phyloP scores from a whole-genome alignment of 768 basidiomycete species.

The Russula abietina region DNA sequence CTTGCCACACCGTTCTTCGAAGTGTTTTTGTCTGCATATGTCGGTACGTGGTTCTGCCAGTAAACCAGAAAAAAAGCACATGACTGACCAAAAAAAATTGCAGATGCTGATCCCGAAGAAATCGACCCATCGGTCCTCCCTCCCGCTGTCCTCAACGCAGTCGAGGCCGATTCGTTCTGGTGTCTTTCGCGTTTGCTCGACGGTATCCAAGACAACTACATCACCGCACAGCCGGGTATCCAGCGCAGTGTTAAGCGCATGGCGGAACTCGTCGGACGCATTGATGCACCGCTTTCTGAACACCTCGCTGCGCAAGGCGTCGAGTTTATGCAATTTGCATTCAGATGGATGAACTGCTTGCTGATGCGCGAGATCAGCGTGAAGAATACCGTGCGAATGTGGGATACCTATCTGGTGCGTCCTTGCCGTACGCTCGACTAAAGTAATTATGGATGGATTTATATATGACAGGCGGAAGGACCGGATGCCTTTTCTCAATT shows the following conservation, averaged over 20 bases:
- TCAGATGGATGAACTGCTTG: slow-evolving; percentile 99
- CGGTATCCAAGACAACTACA: slow-evolving; percentile 98
- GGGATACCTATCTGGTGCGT: slow-evolving; percentile 96
- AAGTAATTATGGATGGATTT: neutral
- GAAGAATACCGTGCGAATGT: slow-evolving; percentile 96
- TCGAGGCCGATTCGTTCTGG: slow-evolving; percentile 99
- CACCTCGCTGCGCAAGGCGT: slow-evolving; percentile 90
- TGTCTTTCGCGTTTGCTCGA: slow-evolving; percentile 92
- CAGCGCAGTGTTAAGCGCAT: slow-evolving; percentile 89
- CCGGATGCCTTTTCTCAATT: slow-evolving; percentile 98
- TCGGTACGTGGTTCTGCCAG: slow-evolving; percentile 48
- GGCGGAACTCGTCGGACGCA: slow-evolving; percentile 86
- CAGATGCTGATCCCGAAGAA: slow-evolving; percentile 86
- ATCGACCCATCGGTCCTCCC: slow-evolving; percentile 80
- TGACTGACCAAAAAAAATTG: neutral
- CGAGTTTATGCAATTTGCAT: slow-evolving; percentile 99
- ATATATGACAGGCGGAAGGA: slow-evolving; percentile 72
- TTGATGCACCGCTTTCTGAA: slow-evolving; percentile 80
- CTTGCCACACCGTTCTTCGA: slow-evolving; percentile 97
- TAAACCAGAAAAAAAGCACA: neutral
- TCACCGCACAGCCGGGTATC: slow-evolving; percentile 93
- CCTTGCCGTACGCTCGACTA: neutral
- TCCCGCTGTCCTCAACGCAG: slow-evolving; percentile 61
- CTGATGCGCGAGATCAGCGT: slow-evolving; percentile 98
- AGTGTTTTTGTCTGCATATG: slow-evolving; percentile 92